Evolutionary conservation across 306 rosid species (phyloP).

Genomic region (Gastrolobium villosum): DNA sequence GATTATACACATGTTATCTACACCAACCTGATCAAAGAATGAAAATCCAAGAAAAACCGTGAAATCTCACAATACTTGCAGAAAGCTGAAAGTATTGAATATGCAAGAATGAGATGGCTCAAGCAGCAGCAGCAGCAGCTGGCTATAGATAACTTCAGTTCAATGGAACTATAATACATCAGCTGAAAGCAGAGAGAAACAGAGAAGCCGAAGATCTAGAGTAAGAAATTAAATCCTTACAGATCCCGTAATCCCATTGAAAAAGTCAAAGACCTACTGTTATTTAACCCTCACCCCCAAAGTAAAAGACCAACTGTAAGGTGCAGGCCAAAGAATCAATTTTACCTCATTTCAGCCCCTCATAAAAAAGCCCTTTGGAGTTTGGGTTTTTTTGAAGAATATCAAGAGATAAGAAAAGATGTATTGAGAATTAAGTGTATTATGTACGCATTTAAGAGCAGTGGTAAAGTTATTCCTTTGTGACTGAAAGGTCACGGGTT

Average conservation of each 20-base stretch:
- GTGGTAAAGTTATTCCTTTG: too few relatives aligned
- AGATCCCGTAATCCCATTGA: neutral
- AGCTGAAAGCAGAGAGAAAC: constrained; percentile 1
- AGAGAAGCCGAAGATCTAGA: neutral
- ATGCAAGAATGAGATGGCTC: constrained; percentile 12
- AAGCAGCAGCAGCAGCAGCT: neutral
- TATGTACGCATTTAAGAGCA: too few relatives aligned
- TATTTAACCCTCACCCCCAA: neutral
- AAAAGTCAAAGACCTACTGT: neutral
- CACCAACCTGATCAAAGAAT: constrained; percentile 83
- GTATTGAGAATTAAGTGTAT: too few relatives aligned
- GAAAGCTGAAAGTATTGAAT: constrained; percentile 11
- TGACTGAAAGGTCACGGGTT: too few relatives aligned
- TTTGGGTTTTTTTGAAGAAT: neutral
- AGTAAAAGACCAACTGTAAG: too few relatives aligned
- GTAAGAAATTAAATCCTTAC: neutral
- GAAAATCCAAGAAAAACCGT: constrained; percentile 43
- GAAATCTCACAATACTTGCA: constrained; percentile 35
- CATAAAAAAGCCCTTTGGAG: neutral
- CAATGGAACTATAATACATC: constrained; percentile 16
- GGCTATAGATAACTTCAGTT: constrained; percentile 29
- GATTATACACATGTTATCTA: constrained; percentile 97
- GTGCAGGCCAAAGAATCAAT: neutral
- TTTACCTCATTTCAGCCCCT: neutral
- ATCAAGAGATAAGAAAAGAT: neutral